A percentile compares a stretch with the other conserved stretches of the same genome.
phyloP scores from a whole-genome alignment of 106 monocot species.

The Dactylorhiza incarnata region DNA sequence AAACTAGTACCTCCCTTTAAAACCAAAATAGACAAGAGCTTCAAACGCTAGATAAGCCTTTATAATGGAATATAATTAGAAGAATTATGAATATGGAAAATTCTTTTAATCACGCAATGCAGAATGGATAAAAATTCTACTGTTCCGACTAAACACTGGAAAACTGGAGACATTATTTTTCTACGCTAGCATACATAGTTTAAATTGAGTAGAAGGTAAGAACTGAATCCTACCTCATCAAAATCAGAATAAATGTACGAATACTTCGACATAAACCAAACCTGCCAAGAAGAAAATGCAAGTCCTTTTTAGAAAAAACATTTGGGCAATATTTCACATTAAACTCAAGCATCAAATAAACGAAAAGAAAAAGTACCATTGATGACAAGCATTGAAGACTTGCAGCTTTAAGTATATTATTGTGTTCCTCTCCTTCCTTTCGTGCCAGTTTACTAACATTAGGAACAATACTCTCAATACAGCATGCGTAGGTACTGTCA shows the following conservation, averaged over 20 bases:
- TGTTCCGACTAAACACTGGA: neutral
- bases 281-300: slow-evolving; percentile 33
- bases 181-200: neutral
- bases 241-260: slow-evolving; percentile 66
- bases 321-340: neutral
- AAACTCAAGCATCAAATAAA: neutral
- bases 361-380: slow-evolving; percentile 5
- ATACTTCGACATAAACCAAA: slow-evolving; percentile 89
- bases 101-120: neutral
- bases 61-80: neutral
- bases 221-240: slow-evolving; percentile 49
- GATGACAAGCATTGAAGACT: slow-evolving; percentile 63
- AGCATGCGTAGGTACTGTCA: slow-evolving; percentile 71
- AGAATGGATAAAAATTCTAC: neutral
- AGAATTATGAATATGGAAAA: neutral
- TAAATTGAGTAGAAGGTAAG: neutral
- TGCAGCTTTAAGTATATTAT: slow-evolving; percentile 40
- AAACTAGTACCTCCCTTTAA: neutral
- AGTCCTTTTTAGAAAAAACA: neutral
- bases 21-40: neutral
- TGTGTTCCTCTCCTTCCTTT: slow-evolving; percentile 30
- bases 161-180: neutral
- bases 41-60: neutral
- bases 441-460: slow-evolving; percentile 52
- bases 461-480: slow-evolving; percentile 51